phyloP scores from a whole-genome alignment of 208 protist species.

The Sergeia podlipaevii region DNA sequence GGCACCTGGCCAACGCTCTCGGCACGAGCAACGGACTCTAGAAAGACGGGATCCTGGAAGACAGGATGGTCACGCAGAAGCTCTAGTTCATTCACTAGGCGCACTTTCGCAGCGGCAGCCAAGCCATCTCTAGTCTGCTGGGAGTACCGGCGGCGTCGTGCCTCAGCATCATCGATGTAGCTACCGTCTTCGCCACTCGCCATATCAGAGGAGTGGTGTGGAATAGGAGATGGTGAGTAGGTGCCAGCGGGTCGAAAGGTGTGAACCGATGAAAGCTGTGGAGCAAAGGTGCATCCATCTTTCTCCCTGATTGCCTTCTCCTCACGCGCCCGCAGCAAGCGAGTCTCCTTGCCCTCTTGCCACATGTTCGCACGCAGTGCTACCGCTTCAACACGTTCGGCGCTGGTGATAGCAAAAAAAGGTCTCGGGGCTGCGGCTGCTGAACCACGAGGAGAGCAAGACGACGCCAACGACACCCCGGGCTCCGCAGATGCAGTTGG shows the following conservation, averaged over 20 bases:
- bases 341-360: constrained; percentile 16
- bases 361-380: constrained; percentile 38
- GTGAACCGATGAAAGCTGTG: constrained; percentile 15
- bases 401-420: no score
- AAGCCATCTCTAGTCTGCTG: constrained; percentile 26
- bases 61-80: constrained; percentile 38
- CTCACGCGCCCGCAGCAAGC: background rate
- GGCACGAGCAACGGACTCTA: constrained; percentile 18
- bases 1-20: no score
- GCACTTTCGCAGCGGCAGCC: constrained; percentile 47
- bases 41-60: constrained; percentile 23
- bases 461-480: no score
- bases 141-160: background rate
- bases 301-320: constrained; percentile 12
- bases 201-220: no score
- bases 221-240: no score
- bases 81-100: constrained; percentile 66
- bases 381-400: constrained; percentile 17
- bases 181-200: background rate
- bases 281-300: constrained; percentile 41
- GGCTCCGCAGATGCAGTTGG: no score
- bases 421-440: no score
- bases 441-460: no score
- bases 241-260: no score
- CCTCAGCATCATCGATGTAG: background rate